These are phyloP conservation scores for Leucocoprinus birnbaumii DNA, from an alignment of 768 basidiomycete genomes.

Conservation along the genomic window DNA sequence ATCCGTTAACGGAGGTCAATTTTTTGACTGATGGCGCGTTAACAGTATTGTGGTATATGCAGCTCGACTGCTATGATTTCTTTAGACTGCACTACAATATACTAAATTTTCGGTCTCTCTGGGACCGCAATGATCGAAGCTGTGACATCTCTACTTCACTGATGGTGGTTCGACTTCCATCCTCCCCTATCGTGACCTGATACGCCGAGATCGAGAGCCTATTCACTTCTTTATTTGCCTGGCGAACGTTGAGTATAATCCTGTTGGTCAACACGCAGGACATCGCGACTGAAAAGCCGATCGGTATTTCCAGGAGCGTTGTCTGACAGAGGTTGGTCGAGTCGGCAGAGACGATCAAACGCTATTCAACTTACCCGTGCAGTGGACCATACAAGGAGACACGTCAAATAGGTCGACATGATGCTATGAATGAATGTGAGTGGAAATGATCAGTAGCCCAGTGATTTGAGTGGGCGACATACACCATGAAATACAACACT, in stretches of 20 bases:
- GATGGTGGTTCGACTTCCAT: constrained; percentile 15
- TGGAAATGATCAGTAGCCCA: background rate
- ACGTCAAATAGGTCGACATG: constrained; percentile 52
- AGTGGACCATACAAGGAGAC: constrained; percentile 38
- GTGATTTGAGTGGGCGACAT: constrained; percentile 18
- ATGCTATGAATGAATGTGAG: constrained; percentile 33
- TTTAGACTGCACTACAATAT: background rate
- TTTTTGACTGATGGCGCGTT: background rate
- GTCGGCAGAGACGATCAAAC: background rate
- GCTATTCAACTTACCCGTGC: constrained; percentile 27
- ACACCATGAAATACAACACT: constrained; percentile 56
- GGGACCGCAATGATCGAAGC: constrained; percentile 20
- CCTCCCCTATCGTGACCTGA: constrained; percentile 10
- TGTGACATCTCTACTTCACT: constrained; percentile 23
- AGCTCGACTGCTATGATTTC: background rate
- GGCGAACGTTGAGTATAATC: constrained; percentile 52
- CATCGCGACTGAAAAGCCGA: constrained; percentile 57
- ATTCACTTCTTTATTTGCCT: constrained; percentile 29
- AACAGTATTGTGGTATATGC: background rate
- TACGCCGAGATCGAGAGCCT: background rate
- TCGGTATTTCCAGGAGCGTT: constrained; percentile 46
- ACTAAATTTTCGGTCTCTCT: constrained; percentile 1
- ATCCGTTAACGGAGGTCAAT: constrained; percentile 6
- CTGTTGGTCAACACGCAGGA: constrained; percentile 58
- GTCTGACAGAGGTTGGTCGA: constrained; percentile 20